Evolutionary conservation across 331 rosid genomes (phyloP).

Genomic region (Phaseolus coccineus): DNA sequence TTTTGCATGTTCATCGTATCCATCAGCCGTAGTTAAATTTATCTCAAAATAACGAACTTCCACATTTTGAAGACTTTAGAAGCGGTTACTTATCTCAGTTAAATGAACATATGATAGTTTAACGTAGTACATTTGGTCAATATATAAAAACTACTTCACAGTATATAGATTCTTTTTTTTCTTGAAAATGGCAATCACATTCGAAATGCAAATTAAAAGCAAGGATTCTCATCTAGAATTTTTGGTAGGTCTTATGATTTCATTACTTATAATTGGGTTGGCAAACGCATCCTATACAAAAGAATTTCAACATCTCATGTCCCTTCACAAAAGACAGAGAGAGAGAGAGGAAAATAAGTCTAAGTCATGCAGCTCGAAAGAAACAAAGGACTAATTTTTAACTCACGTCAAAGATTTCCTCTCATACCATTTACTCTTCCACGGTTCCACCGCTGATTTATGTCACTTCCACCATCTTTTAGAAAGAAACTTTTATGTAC

Average conservation of each 20-base stretch:
- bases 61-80: too few relatives aligned
- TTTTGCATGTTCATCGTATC: too few relatives aligned
- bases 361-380: neutral
- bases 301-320: neutral
- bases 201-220: neutral
- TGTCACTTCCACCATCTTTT: neutral
- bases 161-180: too few relatives aligned
- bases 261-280: neutral
- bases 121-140: too few relatives aligned
- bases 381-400: neutral
- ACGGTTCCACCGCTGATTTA: neutral
- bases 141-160: too few relatives aligned
- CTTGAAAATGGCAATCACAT: neutral
- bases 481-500: neutral
- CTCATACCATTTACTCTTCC: slow-evolving; percentile 9
- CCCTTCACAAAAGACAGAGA: neutral
- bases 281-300: neutral
- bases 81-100: too few relatives aligned
- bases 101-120: too few relatives aligned
- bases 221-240: slow-evolving; percentile 11
- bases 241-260: neutral
- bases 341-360: neutral
- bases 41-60: too few relatives aligned
- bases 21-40: too few relatives aligned
- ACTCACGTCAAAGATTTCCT: neutral